phyloP scores from a whole-genome alignment of 805 yeast species.

The Lipomyces sp. region DNA sequence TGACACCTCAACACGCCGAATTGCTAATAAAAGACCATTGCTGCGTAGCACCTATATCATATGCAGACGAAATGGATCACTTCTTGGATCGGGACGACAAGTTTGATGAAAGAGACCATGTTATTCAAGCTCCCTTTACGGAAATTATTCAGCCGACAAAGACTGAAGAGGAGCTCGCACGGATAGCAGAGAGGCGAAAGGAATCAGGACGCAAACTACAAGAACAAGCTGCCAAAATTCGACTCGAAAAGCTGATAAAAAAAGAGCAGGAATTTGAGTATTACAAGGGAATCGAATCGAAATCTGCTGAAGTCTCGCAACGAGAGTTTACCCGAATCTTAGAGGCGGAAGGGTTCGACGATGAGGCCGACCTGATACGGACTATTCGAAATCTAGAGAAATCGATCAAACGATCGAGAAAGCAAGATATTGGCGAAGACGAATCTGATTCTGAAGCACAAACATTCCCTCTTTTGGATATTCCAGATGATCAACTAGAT shows the following conservation, averaged over 20 bases:
- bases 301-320: constrained; percentile 51
- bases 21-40: constrained; percentile 75
- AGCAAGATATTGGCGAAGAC: constrained; percentile 66
- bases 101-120: constrained; percentile 71
- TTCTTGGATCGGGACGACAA: constrained; percentile 61
- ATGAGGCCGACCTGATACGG: constrained; percentile 70
- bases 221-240: constrained; percentile 85
- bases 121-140: constrained; percentile 80
- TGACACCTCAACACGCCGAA: constrained; percentile 66
- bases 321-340: constrained; percentile 60
- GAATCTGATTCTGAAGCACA: constrained; percentile 58
- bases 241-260: constrained; percentile 78
- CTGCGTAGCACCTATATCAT: constrained; percentile 68
- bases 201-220: constrained; percentile 89
- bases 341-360: constrained; percentile 74
- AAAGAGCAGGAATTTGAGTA: constrained; percentile 81
- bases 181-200: constrained; percentile 75
- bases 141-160: constrained; percentile 71
- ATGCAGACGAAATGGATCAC: constrained; percentile 62
- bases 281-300: constrained; percentile 57
- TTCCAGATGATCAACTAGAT: constrained; percentile 80
- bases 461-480: constrained; percentile 72
- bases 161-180: constrained; percentile 77
- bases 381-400: constrained; percentile 68
- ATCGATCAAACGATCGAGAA: constrained; percentile 68